These are phyloP conservation scores for Mycena metata DNA, from an alignment of 768 basidiomycete genomes.

Conservation along the genomic window DNA sequence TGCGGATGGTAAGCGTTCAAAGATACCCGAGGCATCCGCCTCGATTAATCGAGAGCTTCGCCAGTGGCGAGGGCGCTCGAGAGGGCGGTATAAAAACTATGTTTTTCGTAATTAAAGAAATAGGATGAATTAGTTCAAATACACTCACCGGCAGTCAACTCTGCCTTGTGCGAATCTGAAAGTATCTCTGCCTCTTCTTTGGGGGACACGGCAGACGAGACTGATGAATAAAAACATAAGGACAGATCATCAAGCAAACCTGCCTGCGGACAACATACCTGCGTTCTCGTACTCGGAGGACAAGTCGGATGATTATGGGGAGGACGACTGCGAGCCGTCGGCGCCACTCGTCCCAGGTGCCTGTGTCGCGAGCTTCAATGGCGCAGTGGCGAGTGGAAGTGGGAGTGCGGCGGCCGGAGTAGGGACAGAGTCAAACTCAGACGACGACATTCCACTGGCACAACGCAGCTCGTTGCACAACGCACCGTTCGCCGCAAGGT, in stretches of 20 bases:
- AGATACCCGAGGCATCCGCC: slow-evolving; percentile 78
- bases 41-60: slow-evolving; percentile 84
- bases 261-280: slow-evolving; percentile 17
- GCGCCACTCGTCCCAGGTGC: no score
- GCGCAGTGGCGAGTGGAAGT: neutral
- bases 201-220: neutral
- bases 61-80: slow-evolving; percentile 59
- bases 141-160: slow-evolving; percentile 12
- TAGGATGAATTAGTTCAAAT: slow-evolving; percentile 23
- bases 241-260: slow-evolving; percentile 12
- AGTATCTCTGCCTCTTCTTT: neutral
- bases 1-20: slow-evolving; percentile 58
- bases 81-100: slow-evolving; percentile 41
- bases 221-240: slow-evolving; percentile 13
- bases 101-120: no score
- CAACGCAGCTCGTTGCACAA: slow-evolving; percentile 82
- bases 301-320: slow-evolving; percentile 9
- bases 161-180: neutral
- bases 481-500: slow-evolving; percentile 82
- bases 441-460: slow-evolving; percentile 90
- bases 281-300: neutral
- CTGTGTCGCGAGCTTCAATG: no score
- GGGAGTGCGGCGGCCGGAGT: slow-evolving; percentile 12
- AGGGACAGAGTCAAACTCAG: slow-evolving; percentile 36
- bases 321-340: slow-evolving; percentile 14